Percentiles rank a stretch among this genome's conserved stretches.
These are phyloP conservation scores for Brassica carinata DNA, from an alignment of 345 rosid species.

Conservation along the genomic window DNA sequence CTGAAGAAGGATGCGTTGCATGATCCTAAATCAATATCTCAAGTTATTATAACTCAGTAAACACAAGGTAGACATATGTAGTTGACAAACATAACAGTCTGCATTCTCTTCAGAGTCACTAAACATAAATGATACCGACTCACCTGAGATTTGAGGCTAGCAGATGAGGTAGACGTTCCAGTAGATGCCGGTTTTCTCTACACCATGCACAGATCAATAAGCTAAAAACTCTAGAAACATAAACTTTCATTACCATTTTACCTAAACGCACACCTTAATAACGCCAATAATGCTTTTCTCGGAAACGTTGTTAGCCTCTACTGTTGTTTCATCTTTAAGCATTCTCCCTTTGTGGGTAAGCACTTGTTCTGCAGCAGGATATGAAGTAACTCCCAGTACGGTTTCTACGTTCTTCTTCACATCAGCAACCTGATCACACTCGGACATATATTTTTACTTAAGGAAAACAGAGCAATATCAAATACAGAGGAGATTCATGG, in stretches of 20 bases:
- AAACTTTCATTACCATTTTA: slow-evolving; percentile 1
- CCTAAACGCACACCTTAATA: background rate
- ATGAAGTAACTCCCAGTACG: slow-evolving; percentile 52
- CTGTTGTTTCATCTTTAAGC: slow-evolving; percentile 65
- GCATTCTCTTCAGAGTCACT: background rate
- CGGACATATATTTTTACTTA: background rate
- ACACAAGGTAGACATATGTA: background rate
- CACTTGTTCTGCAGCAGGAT: slow-evolving; percentile 57
- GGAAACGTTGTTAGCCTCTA: slow-evolving; percentile 60
- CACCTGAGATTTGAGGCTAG: slow-evolving; percentile 51
- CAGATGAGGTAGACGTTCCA: slow-evolving; percentile 40
- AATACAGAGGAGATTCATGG: background rate
- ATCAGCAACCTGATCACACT: slow-evolving; percentile 51
- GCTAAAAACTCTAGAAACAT: slow-evolving; percentile 18
- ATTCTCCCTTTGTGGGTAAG: slow-evolving; percentile 74
- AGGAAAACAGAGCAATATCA: background rate
- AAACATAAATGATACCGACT: slow-evolving; percentile 11
- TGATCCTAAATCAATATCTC: background rate
- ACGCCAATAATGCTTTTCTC: slow-evolving; percentile 68
- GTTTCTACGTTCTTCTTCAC: slow-evolving; percentile 69
- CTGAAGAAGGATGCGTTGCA: background rate
- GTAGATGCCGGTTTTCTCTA: slow-evolving; percentile 62
- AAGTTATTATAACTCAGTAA: background rate
- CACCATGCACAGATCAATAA: slow-evolving; percentile 5
- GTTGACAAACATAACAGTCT: background rate